Conservation (phyloP, 2,329 filamentous ascomycete genomes). For the Hymenoscyphus fructigenus region DNA sequence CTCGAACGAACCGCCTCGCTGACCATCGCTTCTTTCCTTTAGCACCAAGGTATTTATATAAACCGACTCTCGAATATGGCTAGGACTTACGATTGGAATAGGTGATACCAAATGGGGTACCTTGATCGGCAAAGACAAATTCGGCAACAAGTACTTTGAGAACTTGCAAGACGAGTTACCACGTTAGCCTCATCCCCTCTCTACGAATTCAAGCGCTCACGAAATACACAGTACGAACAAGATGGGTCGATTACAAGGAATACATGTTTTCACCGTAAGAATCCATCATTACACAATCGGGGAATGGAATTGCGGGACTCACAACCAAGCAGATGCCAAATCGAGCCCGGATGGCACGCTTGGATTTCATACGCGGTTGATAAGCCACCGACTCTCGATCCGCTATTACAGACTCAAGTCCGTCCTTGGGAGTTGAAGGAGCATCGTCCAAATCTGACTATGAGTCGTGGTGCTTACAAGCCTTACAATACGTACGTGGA, state of each 20-base stretch:
- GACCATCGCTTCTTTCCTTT: conserved; percentile 20
- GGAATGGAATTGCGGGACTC: conserved; percentile 16
- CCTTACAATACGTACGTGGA: conserved; percentile 87
- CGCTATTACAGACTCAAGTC: conserved; percentile 63
- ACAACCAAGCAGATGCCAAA: conserved; percentile 59
- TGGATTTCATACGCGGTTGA: conserved; percentile 96
- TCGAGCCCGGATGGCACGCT: conserved; percentile 96
- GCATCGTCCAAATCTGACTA: conserved; percentile 72
- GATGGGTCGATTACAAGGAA: conserved; percentile 97
- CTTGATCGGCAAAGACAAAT: conserved; percentile 81
- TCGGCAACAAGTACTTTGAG: conserved; percentile 97
- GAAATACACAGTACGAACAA: conserved; percentile 69
- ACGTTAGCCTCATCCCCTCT: conserved; percentile 51
- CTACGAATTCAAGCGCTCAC: neutral
- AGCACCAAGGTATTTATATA: conserved; percentile 34
- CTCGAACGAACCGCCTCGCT: conserved; percentile 25
- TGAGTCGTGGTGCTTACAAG: conserved; percentile 78
- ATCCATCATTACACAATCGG: neutral
- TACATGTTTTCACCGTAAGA: conserved; percentile 76
- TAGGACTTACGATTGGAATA: conserved; percentile 40
- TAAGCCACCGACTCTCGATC: conserved; percentile 76
- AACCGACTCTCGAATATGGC: neutral
- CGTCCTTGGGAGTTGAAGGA: conserved; percentile 75
- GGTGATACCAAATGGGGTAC: conserved; percentile 95
- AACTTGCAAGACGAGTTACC: conserved; percentile 88